Evolutionary conservation across 495 filamentous ascomycete species (phyloP).

Genomic region (Tetracladium setigerum): DNA sequence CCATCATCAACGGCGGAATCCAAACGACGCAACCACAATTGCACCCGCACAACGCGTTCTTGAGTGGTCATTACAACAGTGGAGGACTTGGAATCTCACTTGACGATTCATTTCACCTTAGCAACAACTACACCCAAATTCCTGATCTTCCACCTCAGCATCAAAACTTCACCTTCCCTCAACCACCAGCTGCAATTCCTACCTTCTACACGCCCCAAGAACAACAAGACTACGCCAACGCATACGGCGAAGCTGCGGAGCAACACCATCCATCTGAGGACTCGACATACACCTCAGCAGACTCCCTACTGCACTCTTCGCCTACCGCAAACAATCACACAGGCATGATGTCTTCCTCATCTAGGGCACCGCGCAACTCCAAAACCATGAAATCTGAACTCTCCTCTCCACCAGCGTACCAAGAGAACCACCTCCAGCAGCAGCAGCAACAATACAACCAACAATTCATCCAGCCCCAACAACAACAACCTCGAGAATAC

Average conservation of each 20-base stretch:
- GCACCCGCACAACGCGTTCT: neutral
- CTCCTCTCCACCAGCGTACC: constrained; percentile 23
- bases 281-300: constrained; percentile 26
- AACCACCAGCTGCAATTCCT: too few species aligned
- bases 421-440: constrained; percentile 26
- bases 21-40: neutral
- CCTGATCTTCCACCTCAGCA: too few species aligned
- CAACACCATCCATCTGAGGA: neutral
- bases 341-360: constrained; percentile 5
- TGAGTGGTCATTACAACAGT: neutral
- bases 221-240: neutral
- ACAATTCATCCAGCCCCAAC: constrained; percentile 8
- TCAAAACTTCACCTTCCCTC: too few species aligned
- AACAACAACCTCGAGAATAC: constrained; percentile 7
- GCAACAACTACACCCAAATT: too few species aligned
- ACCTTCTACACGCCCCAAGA: neutral
- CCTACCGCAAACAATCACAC: too few species aligned
- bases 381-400: constrained; percentile 6
- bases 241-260: constrained; percentile 3
- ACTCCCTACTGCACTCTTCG: constrained; percentile 31
- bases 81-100: neutral
- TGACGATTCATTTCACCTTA: too few species aligned
- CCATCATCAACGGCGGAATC: neutral
- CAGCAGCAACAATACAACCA: constrained; percentile 16
- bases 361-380: neutral